Evolutionary conservation across 2,329 filamentous ascomycete genomes (phyloP).

Genomic region (Tricladium varicosporioides): DNA sequence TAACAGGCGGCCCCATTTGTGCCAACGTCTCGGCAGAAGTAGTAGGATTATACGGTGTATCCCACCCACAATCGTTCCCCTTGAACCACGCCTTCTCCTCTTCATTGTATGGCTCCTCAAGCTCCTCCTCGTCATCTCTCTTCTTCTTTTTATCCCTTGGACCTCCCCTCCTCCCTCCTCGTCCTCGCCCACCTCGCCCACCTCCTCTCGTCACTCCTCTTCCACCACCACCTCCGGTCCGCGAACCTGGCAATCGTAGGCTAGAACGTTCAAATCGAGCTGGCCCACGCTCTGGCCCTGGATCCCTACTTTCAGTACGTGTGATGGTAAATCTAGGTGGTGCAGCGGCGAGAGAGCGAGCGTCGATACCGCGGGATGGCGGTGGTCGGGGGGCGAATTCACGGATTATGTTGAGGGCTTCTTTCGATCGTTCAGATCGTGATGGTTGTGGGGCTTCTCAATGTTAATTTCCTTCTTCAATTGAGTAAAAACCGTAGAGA

Average conservation of each 20-base stretch:
- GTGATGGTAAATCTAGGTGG: conserved; percentile 25
- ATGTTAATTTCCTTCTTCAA: background rate
- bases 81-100: conserved; percentile 27
- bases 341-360: conserved; percentile 33
- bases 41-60: conserved; percentile 25
- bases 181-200: conserved; percentile 17
- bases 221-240: conserved; percentile 4
- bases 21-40: conserved; percentile 24
- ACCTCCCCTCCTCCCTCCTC: conserved; percentile 36
- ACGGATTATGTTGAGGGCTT: conserved; percentile 14
- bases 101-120: conserved; percentile 17
- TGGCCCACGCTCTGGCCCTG: too few relatives aligned
- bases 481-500: background rate
- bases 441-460: conserved; percentile 9
- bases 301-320: background rate
- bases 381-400: conserved; percentile 4
- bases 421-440: conserved; percentile 24
- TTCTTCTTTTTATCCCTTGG: conserved; percentile 1
- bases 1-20: conserved; percentile 23
- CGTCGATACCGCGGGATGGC: conserved; percentile 30
- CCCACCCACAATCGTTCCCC: conserved; percentile 24
- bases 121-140: conserved; percentile 13
- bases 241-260: too few relatives aligned
- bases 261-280: too few relatives aligned
- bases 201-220: conserved; percentile 11